Percentiles rank a stretch among this genome's conserved stretches.
Evolutionary conservation across 345 rosid genomes (phyloP).

Genomic region (Eucalyptus sideroxylon): DNA sequence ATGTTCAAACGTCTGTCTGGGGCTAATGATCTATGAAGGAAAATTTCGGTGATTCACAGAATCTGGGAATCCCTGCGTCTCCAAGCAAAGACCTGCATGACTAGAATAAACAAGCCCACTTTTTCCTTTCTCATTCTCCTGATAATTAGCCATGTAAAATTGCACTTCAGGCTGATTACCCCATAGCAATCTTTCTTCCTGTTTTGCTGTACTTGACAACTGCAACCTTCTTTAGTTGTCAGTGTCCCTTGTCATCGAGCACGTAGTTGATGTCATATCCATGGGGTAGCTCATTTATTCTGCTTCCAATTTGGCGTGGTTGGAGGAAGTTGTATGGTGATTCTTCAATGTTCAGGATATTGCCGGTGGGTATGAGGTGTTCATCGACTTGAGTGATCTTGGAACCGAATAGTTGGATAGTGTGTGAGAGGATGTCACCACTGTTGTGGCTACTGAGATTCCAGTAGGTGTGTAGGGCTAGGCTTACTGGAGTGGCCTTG

Average conservation of each 20-base stretch:
- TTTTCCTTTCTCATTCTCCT: slow-evolving; percentile 38
- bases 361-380: slow-evolving; percentile 69
- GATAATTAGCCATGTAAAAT: slow-evolving; percentile 46
- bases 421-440: slow-evolving; percentile 55
- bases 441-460: slow-evolving; percentile 58
- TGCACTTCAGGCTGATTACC: slow-evolving; percentile 58
- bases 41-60: slow-evolving; percentile 62
- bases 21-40: slow-evolving; percentile 59
- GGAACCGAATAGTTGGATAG: slow-evolving; percentile 28
- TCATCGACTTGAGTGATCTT: slow-evolving; percentile 49
- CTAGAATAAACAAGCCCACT: slow-evolving; percentile 24
- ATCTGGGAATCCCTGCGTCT: slow-evolving; percentile 82
- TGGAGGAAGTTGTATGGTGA: slow-evolving; percentile 54
- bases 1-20: slow-evolving; percentile 40
- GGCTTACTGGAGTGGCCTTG: slow-evolving; percentile 62
- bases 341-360: slow-evolving; percentile 18
- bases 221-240: slow-evolving; percentile 34
- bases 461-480: slow-evolving; percentile 74
- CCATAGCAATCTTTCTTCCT: slow-evolving; percentile 64
- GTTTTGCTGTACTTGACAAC: slow-evolving; percentile 36
- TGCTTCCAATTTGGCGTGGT: slow-evolving; percentile 26
- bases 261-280: slow-evolving; percentile 80
- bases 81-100: slow-evolving; percentile 47
- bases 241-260: slow-evolving; percentile 9
- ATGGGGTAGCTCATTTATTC: slow-evolving; percentile 22